These are phyloP conservation scores for Phytophthora sp. DNA, from an alignment of 352 stramenopile genomes.

Conservation along the genomic window DNA sequence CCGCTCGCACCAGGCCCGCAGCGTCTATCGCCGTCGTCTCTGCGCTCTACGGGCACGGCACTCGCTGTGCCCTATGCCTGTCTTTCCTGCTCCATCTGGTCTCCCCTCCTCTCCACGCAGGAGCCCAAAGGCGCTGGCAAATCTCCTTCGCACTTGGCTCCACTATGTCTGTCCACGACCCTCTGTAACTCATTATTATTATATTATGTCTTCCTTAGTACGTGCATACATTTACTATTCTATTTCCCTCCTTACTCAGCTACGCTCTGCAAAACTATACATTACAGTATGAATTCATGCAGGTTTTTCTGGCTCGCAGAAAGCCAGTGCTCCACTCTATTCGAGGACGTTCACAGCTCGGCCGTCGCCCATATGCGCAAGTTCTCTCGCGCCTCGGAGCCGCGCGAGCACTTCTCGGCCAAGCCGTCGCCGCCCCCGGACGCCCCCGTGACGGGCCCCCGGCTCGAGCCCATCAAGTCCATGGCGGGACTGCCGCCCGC, in stretches of 20 bases:
- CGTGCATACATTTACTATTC: not conserved
- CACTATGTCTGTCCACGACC: not conserved
- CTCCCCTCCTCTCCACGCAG: slow-evolving; percentile 13
- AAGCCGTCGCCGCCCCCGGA: slow-evolving; percentile 14
- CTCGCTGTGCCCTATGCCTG: slow-evolving; percentile 3
- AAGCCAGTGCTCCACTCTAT: slow-evolving; percentile 25
- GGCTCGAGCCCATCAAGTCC: slow-evolving; percentile 40
- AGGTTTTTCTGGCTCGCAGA: slow-evolving; percentile 23
- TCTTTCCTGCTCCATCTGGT: slow-evolving; percentile 26
- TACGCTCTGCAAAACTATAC: not conserved
- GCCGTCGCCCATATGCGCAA: slow-evolving; percentile 29
- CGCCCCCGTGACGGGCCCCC: slow-evolving; percentile 16
- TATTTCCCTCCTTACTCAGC: not conserved
- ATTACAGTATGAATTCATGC: not conserved
- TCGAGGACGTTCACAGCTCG: slow-evolving; percentile 5
- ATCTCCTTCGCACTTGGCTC: slow-evolving; percentile 8
- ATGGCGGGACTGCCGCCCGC: slow-evolving; percentile 26
- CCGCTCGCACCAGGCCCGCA: slow-evolving; percentile 3
- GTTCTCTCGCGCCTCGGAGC: slow-evolving; percentile 35
- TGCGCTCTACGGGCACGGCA: not conserved
- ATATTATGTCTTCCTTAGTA: not conserved
- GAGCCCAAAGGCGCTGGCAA: slow-evolving; percentile 1
- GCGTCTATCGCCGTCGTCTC: slow-evolving; percentile 24
- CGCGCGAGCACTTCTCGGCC: not conserved
- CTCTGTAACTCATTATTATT: not conserved